Evolutionary conservation across 2,329 filamentous ascomycete genomes (phyloP).

Genomic region (Fusarium fracticaudum): DNA sequence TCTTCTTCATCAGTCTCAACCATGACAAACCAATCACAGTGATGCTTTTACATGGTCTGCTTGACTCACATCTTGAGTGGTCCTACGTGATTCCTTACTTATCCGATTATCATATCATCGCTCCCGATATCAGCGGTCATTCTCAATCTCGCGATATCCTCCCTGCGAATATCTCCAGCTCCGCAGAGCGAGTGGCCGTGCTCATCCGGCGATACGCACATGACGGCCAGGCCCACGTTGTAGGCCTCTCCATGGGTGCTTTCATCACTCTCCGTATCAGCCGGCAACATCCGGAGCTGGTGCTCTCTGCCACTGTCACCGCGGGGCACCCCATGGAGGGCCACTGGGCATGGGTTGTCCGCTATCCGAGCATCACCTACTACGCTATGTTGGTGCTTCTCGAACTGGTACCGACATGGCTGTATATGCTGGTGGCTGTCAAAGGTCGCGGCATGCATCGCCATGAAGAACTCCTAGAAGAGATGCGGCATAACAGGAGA

Average conservation of each 20-base stretch:
- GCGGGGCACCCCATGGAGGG: constrained; percentile 46
- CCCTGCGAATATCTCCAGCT: constrained; percentile 45
- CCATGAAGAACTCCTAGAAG: constrained; percentile 46
- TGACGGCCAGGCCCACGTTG: constrained; percentile 50
- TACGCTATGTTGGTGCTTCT: constrained; percentile 40
- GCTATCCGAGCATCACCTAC: constrained; percentile 43
- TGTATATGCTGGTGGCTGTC: constrained; percentile 45
- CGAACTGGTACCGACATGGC: constrained; percentile 40
- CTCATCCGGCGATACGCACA: constrained; percentile 51
- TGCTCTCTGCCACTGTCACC: constrained; percentile 48
- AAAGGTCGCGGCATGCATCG: constrained; percentile 36
- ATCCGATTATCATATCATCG: constrained; percentile 51
- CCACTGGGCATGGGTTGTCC: constrained; percentile 39
- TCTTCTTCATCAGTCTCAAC: constrained; percentile 44
- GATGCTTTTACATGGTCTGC: constrained; percentile 47
- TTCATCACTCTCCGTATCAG: constrained; percentile 48
- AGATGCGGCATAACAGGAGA: constrained; percentile 48
- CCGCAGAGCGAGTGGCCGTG: constrained; percentile 47
- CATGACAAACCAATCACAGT: constrained; percentile 43
- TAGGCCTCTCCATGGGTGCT: constrained; percentile 54
- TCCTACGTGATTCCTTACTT: constrained; percentile 48
- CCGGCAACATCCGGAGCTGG: constrained; percentile 47
- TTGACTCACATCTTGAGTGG: constrained; percentile 49
- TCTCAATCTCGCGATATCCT: constrained; percentile 47
- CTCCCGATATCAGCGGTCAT: constrained; percentile 52